A percentile compares a stretch with the other conserved stretches of the same genome.
Evolutionary conservation across 1,139 yeast species (phyloP).

Genomic region (Cylindricascospora bacillispora): DNA sequence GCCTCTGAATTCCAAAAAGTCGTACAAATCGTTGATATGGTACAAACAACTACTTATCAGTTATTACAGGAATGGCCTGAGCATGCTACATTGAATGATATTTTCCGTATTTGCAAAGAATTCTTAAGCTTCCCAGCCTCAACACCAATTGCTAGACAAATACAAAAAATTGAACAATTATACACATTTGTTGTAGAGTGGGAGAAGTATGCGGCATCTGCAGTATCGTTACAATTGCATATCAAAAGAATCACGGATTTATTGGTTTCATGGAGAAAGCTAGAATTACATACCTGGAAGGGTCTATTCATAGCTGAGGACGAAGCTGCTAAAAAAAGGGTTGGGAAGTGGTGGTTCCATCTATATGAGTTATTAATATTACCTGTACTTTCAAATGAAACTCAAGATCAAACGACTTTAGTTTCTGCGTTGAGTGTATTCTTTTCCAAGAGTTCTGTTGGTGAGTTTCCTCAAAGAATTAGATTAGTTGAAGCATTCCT

Average conservation of each 20-base stretch:
- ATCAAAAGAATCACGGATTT: conserved; percentile 49
- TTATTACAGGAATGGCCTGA: conserved; percentile 80
- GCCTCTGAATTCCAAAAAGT: conserved; percentile 51
- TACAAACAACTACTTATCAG: conserved; percentile 36
- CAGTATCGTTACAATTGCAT: conserved; percentile 48
- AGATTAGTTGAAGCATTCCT: conserved; percentile 49
- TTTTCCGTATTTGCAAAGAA: conserved; percentile 55
- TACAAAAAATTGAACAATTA: conserved; percentile 79
- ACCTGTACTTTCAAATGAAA: conserved; percentile 23
- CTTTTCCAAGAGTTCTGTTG: conserved; percentile 61
- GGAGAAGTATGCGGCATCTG: conserved; percentile 83
- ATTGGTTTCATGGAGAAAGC: conserved; percentile 81
- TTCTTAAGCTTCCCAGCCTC: conserved; percentile 47
- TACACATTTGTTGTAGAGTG: conserved; percentile 77
- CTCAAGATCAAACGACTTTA: conserved; percentile 29
- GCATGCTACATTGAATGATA: conserved; percentile 72
- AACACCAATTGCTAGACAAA: conserved; percentile 63
- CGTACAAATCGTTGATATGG: conserved; percentile 35
- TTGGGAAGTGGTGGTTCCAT: conserved; percentile 88
- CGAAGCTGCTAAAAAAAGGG: conserved; percentile 31
- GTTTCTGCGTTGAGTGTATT: conserved; percentile 66
- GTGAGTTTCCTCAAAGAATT: conserved; percentile 55
- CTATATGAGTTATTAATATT: conserved; percentile 57
- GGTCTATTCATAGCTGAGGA: conserved; percentile 63
- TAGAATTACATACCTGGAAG: conserved; percentile 82